Conservation (phyloP, 2,329 filamentous ascomycete genomes). For the Purpureocillium lavendulum region DNA sequence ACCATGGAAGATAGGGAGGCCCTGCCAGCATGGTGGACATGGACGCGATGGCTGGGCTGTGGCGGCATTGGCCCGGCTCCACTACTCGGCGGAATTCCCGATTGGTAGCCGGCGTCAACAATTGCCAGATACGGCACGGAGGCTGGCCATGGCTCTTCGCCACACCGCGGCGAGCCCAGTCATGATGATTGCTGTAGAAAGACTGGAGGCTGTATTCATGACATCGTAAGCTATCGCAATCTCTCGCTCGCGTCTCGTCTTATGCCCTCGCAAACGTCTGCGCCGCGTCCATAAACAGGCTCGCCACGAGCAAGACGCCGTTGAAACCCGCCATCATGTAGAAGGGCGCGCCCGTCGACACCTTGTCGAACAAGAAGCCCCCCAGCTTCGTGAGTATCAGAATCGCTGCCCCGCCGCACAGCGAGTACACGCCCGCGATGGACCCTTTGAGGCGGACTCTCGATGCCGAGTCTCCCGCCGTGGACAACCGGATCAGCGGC, state of each 20-base stretch:
- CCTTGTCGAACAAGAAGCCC: constrained; percentile 73
- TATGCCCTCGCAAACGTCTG: constrained; percentile 22
- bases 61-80: too few relatives aligned
- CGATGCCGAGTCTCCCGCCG: constrained; percentile 27
- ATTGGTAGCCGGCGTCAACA: too few relatives aligned
- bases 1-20: too few relatives aligned
- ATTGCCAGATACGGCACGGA: too few relatives aligned
- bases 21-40: too few relatives aligned
- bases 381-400: constrained; percentile 86
- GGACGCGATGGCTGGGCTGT: too few relatives aligned
- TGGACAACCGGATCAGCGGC: constrained; percentile 26
- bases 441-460: constrained; percentile 72
- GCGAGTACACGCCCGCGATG: constrained; percentile 88
- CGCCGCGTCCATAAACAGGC: constrained; percentile 40
- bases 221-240: constrained; percentile 2
- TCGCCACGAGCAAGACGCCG: constrained; percentile 54
- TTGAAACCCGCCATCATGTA: constrained; percentile 94
- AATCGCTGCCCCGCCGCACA: constrained; percentile 85
- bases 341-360: constrained; percentile 72
- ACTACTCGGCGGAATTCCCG: too few relatives aligned
- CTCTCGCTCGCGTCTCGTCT: background rate
- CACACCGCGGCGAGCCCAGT: too few relatives aligned
- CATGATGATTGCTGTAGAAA: too few relatives aligned
- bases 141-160: too few relatives aligned
- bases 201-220: constrained; percentile 3